Conservation (phyloP, 306 rosid species). For the Crotalaria pallida region DNA sequence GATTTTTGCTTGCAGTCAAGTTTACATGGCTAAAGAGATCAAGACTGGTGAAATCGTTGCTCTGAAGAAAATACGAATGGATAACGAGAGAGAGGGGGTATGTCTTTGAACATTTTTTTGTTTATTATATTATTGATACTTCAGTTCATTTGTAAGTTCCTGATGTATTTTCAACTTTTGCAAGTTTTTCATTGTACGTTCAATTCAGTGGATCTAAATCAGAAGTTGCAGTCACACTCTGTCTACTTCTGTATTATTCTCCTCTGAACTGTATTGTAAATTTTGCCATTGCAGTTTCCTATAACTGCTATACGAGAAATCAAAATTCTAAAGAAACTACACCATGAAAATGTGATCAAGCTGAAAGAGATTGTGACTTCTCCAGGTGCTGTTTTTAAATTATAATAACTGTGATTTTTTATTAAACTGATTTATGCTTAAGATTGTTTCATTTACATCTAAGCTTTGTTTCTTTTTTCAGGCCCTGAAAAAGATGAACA, state of each 20-base stretch:
- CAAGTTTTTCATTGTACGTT: background rate
- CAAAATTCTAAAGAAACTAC: constrained; percentile 59
- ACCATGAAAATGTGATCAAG: constrained; percentile 63
- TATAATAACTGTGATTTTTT: background rate
- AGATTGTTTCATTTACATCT: background rate
- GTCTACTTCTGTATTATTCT: background rate
- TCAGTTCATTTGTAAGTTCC: background rate
- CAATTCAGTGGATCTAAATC: constrained; percentile 3
- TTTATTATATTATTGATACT: background rate
- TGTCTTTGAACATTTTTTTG: background rate
- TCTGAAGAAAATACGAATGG: constrained; percentile 70
- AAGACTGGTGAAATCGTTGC: constrained; percentile 74
- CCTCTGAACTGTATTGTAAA: background rate
- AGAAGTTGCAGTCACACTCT: background rate
- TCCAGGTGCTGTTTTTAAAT: constrained; percentile 34
- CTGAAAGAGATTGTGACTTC: constrained; percentile 71
- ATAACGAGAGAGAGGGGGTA: constrained; percentile 75
- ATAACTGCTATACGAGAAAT: constrained; percentile 75
- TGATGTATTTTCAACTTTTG: background rate
- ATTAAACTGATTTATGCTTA: background rate
- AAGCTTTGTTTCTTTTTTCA: constrained; percentile 19
- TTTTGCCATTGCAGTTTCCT: constrained; percentile 51
- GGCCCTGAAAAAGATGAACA: constrained; percentile 60
- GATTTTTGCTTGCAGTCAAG: constrained; percentile 50
- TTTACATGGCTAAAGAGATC: constrained; percentile 65